Percentiles rank a stretch among this genome's conserved stretches.
phyloP scores from a whole-genome alignment of 2,329 filamentous ascomycete genomes.

The Ceratocystis huliohia region DNA sequence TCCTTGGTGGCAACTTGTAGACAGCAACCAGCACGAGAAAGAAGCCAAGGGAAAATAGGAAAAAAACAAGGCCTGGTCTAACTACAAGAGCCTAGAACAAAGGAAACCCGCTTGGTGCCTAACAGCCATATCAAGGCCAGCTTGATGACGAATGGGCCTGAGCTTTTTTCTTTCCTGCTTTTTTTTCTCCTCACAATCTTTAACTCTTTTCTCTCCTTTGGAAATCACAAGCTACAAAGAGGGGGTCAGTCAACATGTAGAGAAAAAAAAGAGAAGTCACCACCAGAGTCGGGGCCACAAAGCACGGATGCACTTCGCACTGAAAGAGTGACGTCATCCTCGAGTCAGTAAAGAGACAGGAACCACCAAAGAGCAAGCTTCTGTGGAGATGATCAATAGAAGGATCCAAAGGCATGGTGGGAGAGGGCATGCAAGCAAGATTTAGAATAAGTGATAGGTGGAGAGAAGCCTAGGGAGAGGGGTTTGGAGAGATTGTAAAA shows the following conservation, averaged over 20 bases:
- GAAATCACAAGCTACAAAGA: background rate
- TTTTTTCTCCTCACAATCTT: background rate
- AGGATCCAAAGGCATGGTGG: background rate
- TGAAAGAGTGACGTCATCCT: background rate
- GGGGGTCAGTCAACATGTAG: no score
- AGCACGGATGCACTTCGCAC: background rate
- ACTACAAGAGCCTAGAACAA: background rate
- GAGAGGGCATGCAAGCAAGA: background rate
- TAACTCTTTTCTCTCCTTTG: background rate
- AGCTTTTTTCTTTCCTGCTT: background rate
- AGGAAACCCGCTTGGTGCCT: background rate
- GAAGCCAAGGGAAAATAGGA: background rate
- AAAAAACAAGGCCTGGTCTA: background rate
- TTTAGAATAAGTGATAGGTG: background rate
- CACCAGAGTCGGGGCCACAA: background rate
- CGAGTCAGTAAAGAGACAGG: background rate
- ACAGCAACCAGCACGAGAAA: background rate
- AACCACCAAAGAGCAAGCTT: conserved; percentile 6
- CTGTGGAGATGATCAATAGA: background rate
- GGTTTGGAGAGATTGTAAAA: background rate
- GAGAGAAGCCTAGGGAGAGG: background rate
- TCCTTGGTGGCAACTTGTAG: background rate
- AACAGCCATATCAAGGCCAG: background rate
- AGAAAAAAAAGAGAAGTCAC: background rate
- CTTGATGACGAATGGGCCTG: background rate